A percentile compares a stretch with the other conserved stretches of the same genome.
Conservation (phyloP, 2,329 filamentous ascomycete genomes). For the Paecilomyces variotii region DNA sequence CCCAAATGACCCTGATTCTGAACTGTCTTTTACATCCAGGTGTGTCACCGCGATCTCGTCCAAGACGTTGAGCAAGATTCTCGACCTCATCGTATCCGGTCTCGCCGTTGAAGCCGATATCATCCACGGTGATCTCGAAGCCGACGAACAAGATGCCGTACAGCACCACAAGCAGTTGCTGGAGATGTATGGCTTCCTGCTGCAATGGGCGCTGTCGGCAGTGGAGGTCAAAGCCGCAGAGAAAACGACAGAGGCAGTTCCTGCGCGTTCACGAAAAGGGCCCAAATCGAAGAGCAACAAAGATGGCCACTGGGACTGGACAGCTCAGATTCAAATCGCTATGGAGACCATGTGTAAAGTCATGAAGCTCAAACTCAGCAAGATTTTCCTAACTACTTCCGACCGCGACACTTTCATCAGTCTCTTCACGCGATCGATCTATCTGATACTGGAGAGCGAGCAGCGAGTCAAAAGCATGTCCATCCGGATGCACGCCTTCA, state of each 20-base stretch:
- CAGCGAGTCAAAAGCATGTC: constrained; percentile 79
- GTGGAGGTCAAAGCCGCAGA: constrained; percentile 90
- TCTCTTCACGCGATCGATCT: constrained; percentile 84
- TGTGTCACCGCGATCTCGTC: constrained; percentile 71
- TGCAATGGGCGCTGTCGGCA: constrained; percentile 93
- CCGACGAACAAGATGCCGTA: constrained; percentile 81
- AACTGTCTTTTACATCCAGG: constrained; percentile 61
- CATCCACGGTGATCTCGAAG: constrained; percentile 77
- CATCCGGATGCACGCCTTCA: constrained; percentile 95
- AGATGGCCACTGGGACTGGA: constrained; percentile 81
- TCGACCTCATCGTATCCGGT: constrained; percentile 82
- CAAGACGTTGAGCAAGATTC: constrained; percentile 80
- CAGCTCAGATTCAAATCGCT: constrained; percentile 75
- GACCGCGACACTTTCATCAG: constrained; percentile 93
- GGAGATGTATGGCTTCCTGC: constrained; percentile 86
- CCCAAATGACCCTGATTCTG: constrained; percentile 48
- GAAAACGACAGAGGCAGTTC: constrained; percentile 66
- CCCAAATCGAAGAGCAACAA: constrained; percentile 64
- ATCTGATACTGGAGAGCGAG: constrained; percentile 90
- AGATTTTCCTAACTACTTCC: constrained; percentile 92
- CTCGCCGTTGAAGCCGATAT: constrained; percentile 78
- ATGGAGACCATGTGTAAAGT: constrained; percentile 95
- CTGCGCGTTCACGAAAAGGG: constrained; percentile 65
- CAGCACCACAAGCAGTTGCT: constrained; percentile 83
- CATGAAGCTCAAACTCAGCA: constrained; percentile 80